Conservation (phyloP, 805 yeast genomes). For the Candida parachauliodes region DNA sequence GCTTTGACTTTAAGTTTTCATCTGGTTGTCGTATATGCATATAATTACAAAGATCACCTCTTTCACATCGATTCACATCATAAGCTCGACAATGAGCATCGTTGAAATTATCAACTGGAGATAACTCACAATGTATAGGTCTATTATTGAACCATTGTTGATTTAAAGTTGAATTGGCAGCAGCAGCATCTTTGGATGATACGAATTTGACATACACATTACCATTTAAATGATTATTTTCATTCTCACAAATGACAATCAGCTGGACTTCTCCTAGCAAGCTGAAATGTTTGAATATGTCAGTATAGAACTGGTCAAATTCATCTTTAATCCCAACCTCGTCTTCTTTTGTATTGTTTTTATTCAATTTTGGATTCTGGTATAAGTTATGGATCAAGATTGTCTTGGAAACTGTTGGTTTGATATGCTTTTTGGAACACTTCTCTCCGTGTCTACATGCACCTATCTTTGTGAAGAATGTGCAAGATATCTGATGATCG, state of each 20-base stretch:
- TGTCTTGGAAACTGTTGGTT: constrained; percentile 63
- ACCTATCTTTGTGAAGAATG: constrained; percentile 78
- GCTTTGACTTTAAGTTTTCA: constrained; percentile 33
- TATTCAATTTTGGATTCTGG: constrained; percentile 52
- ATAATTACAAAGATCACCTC: constrained; percentile 84
- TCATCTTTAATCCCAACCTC: constrained; percentile 35
- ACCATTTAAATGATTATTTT: constrained; percentile 78
- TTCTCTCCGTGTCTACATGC: constrained; percentile 92
- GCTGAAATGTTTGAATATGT: constrained; percentile 62
- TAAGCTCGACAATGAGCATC: constrained; percentile 77
- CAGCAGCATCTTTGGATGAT: constrained; percentile 52
- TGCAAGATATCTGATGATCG: constrained; percentile 27
- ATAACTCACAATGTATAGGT: constrained; percentile 76
- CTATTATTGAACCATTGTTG: constrained; percentile 76
- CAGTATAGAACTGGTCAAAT: constrained; percentile 65
- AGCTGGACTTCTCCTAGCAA: constrained; percentile 51
- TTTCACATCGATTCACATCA: constrained; percentile 58
- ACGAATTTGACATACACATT: constrained; percentile 73
- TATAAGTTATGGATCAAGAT: constrained; percentile 63
- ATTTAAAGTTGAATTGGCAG: constrained; percentile 60
- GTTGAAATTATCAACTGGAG: constrained; percentile 66
- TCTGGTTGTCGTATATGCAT: constrained; percentile 71
- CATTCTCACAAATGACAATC: constrained; percentile 77
- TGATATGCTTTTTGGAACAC: constrained; percentile 70
- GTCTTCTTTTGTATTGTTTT: constrained; percentile 26